A percentile compares a stretch with the other conserved stretches of the same genome.
These are phyloP conservation scores for Fusarium begoniae DNA, from an alignment of 2,329 filamentous ascomycete genomes.

Conservation along the genomic window DNA sequence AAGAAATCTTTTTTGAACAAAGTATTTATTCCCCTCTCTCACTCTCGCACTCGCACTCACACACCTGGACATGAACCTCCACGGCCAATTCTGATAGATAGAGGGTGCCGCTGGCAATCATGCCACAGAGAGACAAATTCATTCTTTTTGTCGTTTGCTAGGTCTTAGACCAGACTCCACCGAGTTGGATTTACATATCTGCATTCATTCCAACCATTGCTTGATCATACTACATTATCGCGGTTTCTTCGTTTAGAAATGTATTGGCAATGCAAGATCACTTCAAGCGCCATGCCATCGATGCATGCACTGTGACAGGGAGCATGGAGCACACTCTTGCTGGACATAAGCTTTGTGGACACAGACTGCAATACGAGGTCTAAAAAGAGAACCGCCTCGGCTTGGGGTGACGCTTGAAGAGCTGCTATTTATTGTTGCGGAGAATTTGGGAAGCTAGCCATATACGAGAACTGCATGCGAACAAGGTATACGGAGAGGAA, in stretches of 20 bases:
- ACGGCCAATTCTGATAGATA: background rate
- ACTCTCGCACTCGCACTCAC: background rate
- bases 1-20: background rate
- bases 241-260: constrained; percentile 5
- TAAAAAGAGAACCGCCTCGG: constrained; percentile 13
- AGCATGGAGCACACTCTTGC: constrained; percentile 8
- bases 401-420: background rate
- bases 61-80: background rate
- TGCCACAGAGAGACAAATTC: background rate
- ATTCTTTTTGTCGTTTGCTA: constrained; percentile 23
- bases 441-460: constrained; percentile 7
- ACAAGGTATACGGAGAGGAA: background rate
- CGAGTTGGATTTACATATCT: constrained; percentile 19
- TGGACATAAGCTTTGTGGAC: constrained; percentile 20
- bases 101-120: background rate
- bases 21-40: background rate
- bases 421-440: constrained; percentile 9
- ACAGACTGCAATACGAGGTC: constrained; percentile 36
- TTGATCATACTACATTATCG: background rate
- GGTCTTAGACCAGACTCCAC: constrained; percentile 37
- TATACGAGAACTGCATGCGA: constrained; percentile 3
- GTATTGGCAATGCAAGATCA: constrained; percentile 1
- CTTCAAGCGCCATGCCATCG: background rate
- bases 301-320: constrained; percentile 1
- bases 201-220: background rate